Base-by-base conservation (phyloP, 2,329 filamentous ascomycete species). In the Trichophyton equinum region DNA sequence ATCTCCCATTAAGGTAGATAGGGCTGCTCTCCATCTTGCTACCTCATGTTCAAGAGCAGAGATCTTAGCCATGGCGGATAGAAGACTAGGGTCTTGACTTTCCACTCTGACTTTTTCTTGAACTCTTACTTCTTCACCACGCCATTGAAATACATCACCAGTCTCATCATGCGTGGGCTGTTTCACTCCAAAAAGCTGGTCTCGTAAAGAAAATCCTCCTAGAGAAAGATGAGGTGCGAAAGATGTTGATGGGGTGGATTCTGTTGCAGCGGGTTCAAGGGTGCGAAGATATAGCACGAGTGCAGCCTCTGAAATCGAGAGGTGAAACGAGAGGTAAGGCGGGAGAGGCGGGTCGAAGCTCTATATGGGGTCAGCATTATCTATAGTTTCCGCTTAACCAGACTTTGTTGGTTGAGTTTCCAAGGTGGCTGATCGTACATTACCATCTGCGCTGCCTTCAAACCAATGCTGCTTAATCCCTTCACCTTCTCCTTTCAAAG, bases 31-130 rank as follows among this genome's bases (percentile, higher is more conserved):
- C 65, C 86, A 85, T 64, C 88, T 78, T 61, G 80, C 78, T 20
- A 96, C 79, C 63, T 85, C 86, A 67, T 91, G 83, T 64, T 87
- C 85, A 61, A 96, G 75, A 3, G 88, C 90, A 33, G 81, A 84
- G 66, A 96, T 77, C 75, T 96, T 96, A 4, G 90, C 87, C 72
- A 89, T 86, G 38, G 94, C 79, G 40, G 88, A 87, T 71, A 96
- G 85, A 65, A 96, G 72, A 67, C 85, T 91, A 0, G 92, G 92
- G 72, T 97, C 91, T 60, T 91, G 89, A 68, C 85, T 92, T 73
- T 96, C 91, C 1, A 96, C 86, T 46, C 88, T 81, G 3, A 96
- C 83, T 76, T 96, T 96, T 72, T 96, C 92, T 66, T 86, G 85
- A 53, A 97, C 92, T 65, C 84, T 86, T 2, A 96, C 91, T 63